phyloP scores from a whole-genome alignment of 345 rosid genomes.

The Eucalyptus microcorys region DNA sequence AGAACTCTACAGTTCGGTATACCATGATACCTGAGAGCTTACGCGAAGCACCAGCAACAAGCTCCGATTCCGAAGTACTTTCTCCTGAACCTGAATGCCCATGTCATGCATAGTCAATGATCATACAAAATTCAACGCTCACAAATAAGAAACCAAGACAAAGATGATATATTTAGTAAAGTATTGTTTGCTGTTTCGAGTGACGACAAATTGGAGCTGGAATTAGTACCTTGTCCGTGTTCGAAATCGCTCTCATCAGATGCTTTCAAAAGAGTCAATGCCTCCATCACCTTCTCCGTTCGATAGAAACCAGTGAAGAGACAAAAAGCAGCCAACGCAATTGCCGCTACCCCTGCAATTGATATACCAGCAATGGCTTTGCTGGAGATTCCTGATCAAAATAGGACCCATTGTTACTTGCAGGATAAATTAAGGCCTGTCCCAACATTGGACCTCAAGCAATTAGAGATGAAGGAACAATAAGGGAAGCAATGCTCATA shows the following conservation, averaged over 20 bases:
- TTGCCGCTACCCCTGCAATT: conserved; percentile 12
- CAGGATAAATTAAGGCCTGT: not conserved
- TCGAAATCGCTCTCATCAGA: conserved; percentile 1
- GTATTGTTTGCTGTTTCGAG: not conserved
- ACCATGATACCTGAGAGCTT: conserved; percentile 9
- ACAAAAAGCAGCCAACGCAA: not conserved
- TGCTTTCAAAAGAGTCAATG: conserved; percentile 4
- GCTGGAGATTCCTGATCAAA: conserved; percentile 19
- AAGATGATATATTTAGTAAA: not conserved
- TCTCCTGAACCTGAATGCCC: not conserved
- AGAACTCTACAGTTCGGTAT: conserved; percentile 11
- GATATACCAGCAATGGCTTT: conserved; percentile 22
- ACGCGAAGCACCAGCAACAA: not conserved
- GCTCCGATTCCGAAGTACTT: not conserved
- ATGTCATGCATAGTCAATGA: not conserved
- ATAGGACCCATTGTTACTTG: not conserved
- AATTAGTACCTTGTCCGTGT: conserved; percentile 2
- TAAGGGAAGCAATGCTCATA: not conserved
- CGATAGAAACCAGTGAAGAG: conserved; percentile 3
- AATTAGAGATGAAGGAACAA: not conserved
- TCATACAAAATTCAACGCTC: not conserved
- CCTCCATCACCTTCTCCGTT: conserved; percentile 3
- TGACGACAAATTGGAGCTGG: not conserved
- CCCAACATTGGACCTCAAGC: not conserved
- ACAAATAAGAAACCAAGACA: not conserved